Evolutionary conservation across 768 basidiomycete species (phyloP).

Genomic region (Rhizopogon vinicolor): DNA sequence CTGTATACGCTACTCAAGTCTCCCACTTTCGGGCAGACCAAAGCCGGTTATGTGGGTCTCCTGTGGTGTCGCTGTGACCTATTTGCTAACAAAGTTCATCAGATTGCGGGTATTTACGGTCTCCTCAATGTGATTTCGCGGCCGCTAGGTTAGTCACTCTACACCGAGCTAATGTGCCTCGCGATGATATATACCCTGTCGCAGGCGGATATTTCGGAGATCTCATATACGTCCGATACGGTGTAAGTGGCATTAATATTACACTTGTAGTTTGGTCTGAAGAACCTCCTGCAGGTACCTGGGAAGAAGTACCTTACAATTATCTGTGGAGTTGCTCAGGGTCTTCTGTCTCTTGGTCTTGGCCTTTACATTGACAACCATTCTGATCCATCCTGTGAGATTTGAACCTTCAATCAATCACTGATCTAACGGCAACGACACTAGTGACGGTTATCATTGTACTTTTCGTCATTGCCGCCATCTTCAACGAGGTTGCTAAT

Average conservation of each 20-base stretch:
- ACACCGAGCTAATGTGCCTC: background rate
- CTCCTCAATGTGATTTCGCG: conserved; percentile 49
- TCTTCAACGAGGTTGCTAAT: conserved; percentile 39
- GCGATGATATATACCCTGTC: background rate
- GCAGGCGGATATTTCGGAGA: conserved; percentile 44
- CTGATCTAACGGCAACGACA: background rate
- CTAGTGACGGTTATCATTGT: conserved; percentile 32
- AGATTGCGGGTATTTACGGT: conserved; percentile 32
- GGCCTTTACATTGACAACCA: conserved; percentile 38
- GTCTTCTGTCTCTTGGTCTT: conserved; percentile 36
- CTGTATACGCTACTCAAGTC: conserved; percentile 35
- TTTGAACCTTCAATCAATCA: background rate
- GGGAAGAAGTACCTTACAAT: conserved; percentile 48
- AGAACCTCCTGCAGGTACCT: conserved; percentile 11
- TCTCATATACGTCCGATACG: conserved; percentile 35
- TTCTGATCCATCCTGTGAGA: conserved; percentile 16
- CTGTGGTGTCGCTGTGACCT: conserved; percentile 12
- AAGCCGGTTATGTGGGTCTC: conserved; percentile 47
- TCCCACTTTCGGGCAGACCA: conserved; percentile 39
- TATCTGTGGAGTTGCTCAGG: conserved; percentile 39
- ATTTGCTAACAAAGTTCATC: background rate
- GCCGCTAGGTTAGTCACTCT: conserved; percentile 28
- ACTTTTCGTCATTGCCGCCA: conserved; percentile 33
- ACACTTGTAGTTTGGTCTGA: background rate
- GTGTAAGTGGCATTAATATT: conserved; percentile 19